Conservation (phyloP, 1,139 yeast genomes). For the Yamadazyma kanchanaburiensis region DNA sequence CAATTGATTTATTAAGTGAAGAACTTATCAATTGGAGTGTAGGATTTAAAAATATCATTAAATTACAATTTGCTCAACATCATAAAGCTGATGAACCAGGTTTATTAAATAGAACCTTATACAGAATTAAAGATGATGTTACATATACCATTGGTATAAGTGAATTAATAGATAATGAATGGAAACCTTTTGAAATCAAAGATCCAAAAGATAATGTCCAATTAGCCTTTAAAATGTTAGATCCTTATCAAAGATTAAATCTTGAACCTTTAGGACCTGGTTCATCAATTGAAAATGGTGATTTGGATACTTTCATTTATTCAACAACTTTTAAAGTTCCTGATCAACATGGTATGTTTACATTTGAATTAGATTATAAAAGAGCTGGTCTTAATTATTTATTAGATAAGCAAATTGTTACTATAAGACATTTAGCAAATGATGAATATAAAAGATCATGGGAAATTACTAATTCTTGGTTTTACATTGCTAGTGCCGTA, state of each 20-base stretch:
- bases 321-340: slow-evolving; percentile 64
- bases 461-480: slow-evolving; percentile 93
- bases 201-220: slow-evolving; percentile 58
- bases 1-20: slow-evolving; percentile 50
- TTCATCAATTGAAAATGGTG: slow-evolving; percentile 29
- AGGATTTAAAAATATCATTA: slow-evolving; percentile 64
- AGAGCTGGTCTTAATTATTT: slow-evolving; percentile 76
- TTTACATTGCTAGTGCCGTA: slow-evolving; percentile 69
- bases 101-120: slow-evolving; percentile 40
- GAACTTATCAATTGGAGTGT: slow-evolving; percentile 71
- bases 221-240: slow-evolving; percentile 84
- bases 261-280: slow-evolving; percentile 44
- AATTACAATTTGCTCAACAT: slow-evolving; percentile 51
- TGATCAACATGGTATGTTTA: slow-evolving; percentile 96
- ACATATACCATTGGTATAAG: slow-evolving; percentile 64
- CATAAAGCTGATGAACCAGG: slow-evolving; percentile 45
- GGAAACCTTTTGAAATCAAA: slow-evolving; percentile 73
- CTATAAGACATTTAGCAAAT: slow-evolving; percentile 92
- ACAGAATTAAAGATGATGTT: slow-evolving; percentile 72
- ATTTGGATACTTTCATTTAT: slow-evolving; percentile 38
- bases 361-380: slow-evolving; percentile 76
- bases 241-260: slow-evolving; percentile 86
- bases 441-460: slow-evolving; percentile 93
- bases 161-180: slow-evolving; percentile 56
- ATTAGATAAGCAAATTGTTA: slow-evolving; percentile 63